Percentiles rank a stretch among this genome's conserved stretches.
Conservation (phyloP, 2,329 filamentous ascomycete species). For the Aureobasidium sp. region DNA sequence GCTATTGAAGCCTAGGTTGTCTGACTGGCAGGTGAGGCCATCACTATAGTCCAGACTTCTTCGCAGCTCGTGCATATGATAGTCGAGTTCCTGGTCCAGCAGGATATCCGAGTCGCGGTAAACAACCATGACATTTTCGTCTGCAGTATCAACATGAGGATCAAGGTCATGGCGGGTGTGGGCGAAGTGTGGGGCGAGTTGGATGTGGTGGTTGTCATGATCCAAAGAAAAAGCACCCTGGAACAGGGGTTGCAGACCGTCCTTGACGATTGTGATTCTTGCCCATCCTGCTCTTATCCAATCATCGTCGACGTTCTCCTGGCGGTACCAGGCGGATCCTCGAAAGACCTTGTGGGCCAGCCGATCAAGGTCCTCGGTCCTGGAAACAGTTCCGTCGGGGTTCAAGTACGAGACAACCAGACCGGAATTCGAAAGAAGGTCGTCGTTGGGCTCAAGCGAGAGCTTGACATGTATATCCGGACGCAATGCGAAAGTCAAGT, state of each 20-base stretch:
- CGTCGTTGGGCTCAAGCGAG: constrained; percentile 80
- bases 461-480: constrained; percentile 67
- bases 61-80: constrained; percentile 56
- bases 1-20: constrained; percentile 74
- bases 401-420: constrained; percentile 67
- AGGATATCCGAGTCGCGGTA: constrained; percentile 84
- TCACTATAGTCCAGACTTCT: constrained; percentile 33
- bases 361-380: constrained; percentile 64
- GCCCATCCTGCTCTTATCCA: constrained; percentile 87
- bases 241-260: constrained; percentile 74
- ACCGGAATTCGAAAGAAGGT: constrained; percentile 66
- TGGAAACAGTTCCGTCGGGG: constrained; percentile 60
- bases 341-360: constrained; percentile 75
- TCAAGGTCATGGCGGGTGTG: constrained; percentile 66
- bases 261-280: constrained; percentile 66
- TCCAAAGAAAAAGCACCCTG: constrained; percentile 81
- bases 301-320: constrained; percentile 44
- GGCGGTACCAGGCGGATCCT: constrained; percentile 65
- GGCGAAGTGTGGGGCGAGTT: constrained; percentile 66
- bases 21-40: constrained; percentile 57
- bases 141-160: constrained; percentile 50
- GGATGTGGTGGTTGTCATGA: constrained; percentile 79
- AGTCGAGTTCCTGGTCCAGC: constrained; percentile 27
- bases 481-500: constrained; percentile 70
- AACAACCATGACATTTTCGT: constrained; percentile 73